Evolutionary conservation across 768 basidiomycete species (phyloP).

Genomic region (Rhizopogon rudus): DNA sequence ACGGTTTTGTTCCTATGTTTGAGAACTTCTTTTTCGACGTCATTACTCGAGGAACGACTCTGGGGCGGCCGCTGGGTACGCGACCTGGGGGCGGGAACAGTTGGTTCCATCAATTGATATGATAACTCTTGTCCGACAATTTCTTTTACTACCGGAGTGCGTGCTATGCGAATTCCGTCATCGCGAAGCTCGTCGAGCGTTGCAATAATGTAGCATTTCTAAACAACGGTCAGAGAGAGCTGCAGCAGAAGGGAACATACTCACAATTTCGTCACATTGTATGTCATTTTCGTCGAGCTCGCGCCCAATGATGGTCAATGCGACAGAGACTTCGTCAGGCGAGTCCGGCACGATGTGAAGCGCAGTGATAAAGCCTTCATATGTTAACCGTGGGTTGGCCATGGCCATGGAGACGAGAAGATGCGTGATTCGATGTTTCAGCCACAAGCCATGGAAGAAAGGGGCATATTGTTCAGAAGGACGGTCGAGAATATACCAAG

Average conservation of each 20-base stretch:
- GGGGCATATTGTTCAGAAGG: constrained; percentile 43
- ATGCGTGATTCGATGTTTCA: constrained; percentile 45
- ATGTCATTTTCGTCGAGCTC: constrained; percentile 38
- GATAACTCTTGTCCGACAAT: constrained; percentile 23
- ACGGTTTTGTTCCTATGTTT: constrained; percentile 32
- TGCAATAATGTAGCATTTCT: constrained; percentile 42
- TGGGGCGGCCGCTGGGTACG: constrained; percentile 10
- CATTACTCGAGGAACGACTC: constrained; percentile 6
- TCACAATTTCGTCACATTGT: constrained; percentile 41
- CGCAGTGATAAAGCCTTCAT: constrained; percentile 32
- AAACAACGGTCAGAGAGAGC: neutral
- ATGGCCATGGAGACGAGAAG: constrained; percentile 37
- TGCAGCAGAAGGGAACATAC: constrained; percentile 14
- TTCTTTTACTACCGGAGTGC: constrained; percentile 37
- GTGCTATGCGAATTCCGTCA: constrained; percentile 27
- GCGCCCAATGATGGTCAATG: constrained; percentile 38
- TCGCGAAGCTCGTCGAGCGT: constrained; percentile 35
- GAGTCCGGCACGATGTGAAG: constrained; percentile 27
- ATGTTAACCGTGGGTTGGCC: constrained; percentile 30
- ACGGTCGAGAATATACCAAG: constrained; percentile 65
- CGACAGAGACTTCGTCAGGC: constrained; percentile 26
- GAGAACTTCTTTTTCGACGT: constrained; percentile 28
- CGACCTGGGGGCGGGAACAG: constrained; percentile 9
- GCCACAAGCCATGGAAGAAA: constrained; percentile 45
- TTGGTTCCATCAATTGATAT: constrained; percentile 17